Evolutionary conservation across 1,139 yeast genomes (phyloP).

Genomic region (Debaryomyces robertsiae): DNA sequence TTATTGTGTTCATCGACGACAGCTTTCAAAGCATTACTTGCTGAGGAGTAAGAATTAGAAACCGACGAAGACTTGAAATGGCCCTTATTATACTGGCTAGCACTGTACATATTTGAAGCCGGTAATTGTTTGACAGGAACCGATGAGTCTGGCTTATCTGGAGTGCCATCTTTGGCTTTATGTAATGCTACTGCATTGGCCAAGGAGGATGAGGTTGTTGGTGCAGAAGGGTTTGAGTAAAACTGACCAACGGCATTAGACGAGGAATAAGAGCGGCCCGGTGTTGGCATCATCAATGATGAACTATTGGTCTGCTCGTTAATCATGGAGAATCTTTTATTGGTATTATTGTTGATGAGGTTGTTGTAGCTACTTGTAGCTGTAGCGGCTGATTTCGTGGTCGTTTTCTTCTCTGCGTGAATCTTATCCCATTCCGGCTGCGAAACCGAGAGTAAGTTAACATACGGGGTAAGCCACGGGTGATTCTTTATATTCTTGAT

Average conservation of each 20-base stretch:
- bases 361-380: constrained; percentile 14
- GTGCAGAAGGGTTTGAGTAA: constrained; percentile 57
- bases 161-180: constrained; percentile 12
- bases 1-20: constrained; percentile 50
- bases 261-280: constrained; percentile 48
- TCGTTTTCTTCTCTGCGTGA: constrained; percentile 34
- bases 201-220: constrained; percentile 55
- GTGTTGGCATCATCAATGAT: constrained; percentile 33
- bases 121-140: constrained; percentile 27
- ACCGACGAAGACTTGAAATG: constrained; percentile 41
- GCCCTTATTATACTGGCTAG: constrained; percentile 23
- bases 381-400: constrained; percentile 14
- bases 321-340: constrained; percentile 50
- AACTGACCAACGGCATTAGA: constrained; percentile 39
- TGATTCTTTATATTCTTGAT: constrained; percentile 75
- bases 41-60: constrained; percentile 45
- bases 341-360: constrained; percentile 14
- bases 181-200: constrained; percentile 47
- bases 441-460: constrained; percentile 76
- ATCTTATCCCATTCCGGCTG: constrained; percentile 88
- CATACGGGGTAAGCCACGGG: constrained; percentile 84
- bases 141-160: constrained; percentile 21
- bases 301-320: constrained; percentile 46
- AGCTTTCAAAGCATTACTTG: constrained; percentile 67
- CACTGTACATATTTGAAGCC: constrained; percentile 15